These are phyloP conservation scores for Paramecium octaurelia DNA, from an alignment of 73 alveolate genomes.

Conservation along the genomic window DNA sequence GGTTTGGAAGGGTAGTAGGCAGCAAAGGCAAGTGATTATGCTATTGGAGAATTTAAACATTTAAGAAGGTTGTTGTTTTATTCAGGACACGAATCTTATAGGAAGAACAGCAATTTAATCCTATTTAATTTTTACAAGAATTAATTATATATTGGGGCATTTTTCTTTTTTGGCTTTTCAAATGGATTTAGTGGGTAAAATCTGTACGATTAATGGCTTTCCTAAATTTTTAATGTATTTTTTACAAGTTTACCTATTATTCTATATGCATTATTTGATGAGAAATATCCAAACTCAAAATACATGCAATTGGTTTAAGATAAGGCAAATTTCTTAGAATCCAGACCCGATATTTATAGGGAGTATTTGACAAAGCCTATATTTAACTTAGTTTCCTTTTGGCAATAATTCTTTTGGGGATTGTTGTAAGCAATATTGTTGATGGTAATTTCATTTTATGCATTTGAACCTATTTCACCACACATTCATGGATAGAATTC, in stretches of 20 bases:
- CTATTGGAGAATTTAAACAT: slow-evolving; percentile 83
- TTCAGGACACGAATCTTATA: slow-evolving; percentile 91
- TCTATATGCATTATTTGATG: slow-evolving; percentile 78
- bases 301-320: background rate
- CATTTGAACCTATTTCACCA: slow-evolving; percentile 26
- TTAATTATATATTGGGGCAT: slow-evolving; percentile 73
- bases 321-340: background rate
- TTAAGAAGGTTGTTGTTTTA: slow-evolving; percentile 75
- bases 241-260: slow-evolving; percentile 86
- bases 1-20: slow-evolving; percentile 93
- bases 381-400: background rate
- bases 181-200: slow-evolving; percentile 82
- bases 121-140: slow-evolving; percentile 85
- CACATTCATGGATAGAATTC: background rate
- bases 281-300: slow-evolving; percentile 56
- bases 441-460: background rate
- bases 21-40: slow-evolving; percentile 85
- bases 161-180: slow-evolving; percentile 78
- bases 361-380: background rate
- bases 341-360: background rate
- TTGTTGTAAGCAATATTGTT: background rate
- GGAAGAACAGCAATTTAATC: slow-evolving; percentile 79
- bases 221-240: slow-evolving; percentile 79
- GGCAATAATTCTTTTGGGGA: slow-evolving; percentile 17
- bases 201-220: slow-evolving; percentile 82